phyloP scores from a whole-genome alignment of 2,329 filamentous ascomycete species.

The Hypoxylon sp. region DNA sequence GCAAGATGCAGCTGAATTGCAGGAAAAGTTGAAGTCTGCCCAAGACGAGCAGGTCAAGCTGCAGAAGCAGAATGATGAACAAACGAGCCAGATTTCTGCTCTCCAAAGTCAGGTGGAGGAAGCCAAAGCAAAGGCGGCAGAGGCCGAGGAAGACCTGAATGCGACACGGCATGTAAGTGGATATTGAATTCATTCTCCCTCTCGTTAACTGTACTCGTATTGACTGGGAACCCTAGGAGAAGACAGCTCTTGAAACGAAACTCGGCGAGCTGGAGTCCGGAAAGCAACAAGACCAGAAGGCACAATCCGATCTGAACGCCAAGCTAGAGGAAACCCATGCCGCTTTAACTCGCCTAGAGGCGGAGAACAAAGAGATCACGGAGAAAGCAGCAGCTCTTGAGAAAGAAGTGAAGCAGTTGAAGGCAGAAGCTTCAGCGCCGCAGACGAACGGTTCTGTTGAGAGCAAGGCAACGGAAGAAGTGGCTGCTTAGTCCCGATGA shows the following conservation, averaged over 20 bases:
- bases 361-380: slow-evolving; percentile 47
- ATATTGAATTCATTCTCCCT: neutral
- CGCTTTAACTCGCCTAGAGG: slow-evolving; percentile 43
- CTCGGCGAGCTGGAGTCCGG: slow-evolving; percentile 47
- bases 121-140: slow-evolving; percentile 57
- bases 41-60: slow-evolving; percentile 51
- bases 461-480: slow-evolving; percentile 34
- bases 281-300: slow-evolving; percentile 42
- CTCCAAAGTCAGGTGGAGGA: slow-evolving; percentile 54
- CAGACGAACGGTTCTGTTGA: slow-evolving; percentile 35
- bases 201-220: neutral
- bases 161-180: slow-evolving; percentile 54
- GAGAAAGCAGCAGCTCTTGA: slow-evolving; percentile 46
- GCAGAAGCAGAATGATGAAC: slow-evolving; percentile 54
- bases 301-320: slow-evolving; percentile 44
- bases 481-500: slow-evolving; percentile 26
- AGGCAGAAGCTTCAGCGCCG: slow-evolving; percentile 38
- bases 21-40: slow-evolving; percentile 48
- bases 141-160: slow-evolving; percentile 58
- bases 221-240: slow-evolving; percentile 46
- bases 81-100: slow-evolving; percentile 50
- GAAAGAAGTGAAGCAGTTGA: slow-evolving; percentile 41
- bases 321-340: slow-evolving; percentile 43
- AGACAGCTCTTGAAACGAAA: slow-evolving; percentile 48
- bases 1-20: slow-evolving; percentile 44